Base-by-base conservation (phyloP, 164 flowering plant species). In the Chimonanthus praecox region DNA sequence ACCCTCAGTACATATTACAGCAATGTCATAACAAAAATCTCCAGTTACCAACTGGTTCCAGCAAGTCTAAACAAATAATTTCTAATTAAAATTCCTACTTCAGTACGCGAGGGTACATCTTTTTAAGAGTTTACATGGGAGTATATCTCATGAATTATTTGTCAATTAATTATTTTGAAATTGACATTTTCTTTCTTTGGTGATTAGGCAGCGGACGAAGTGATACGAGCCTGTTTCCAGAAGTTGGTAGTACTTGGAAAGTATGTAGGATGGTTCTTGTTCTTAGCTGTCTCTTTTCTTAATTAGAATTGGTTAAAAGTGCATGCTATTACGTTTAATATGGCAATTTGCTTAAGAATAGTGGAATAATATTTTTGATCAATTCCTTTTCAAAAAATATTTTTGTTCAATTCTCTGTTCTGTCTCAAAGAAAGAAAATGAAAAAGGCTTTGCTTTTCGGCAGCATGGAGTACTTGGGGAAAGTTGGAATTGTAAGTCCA, bases 231-330 rank as follows among this genome's bases (percentile, higher is more conserved):
- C 82, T 92, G 87, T 92, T 92, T 80, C 97, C 97, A 71, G 97
- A 89, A 79, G 97, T 83, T 69, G 92, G 88, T 80, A 89, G 97
- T 82, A 85, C 87, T 70, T 92, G 97, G 95, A 90, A 90, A 79
- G 97, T 92, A 88, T 60, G 90, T 80, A 47, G 6, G 60, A 13
- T 63, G 8, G 33, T 49, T 62, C 45, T 58, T 20, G 4, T 54
- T 10, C 50, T 46, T 48, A 10, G 15, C 48, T 54, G 60, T 54
- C 43, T 13, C 74, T 4, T 61, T 62, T 33, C 20, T 62, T 63
- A 10, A 60, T 44, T 7, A 3, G 48, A 11, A 68, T 18, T 48
- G 11, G 3, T 16, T 18, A 16, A 16, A 10, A n/a, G 51, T 67
- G 10, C 50, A 67, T 67, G 16, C 45, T 47, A 8, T 47, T 16